Evolutionary conservation across 2,329 filamentous ascomycete species (phyloP).

Genomic region (Diplocarpon rosae): DNA sequence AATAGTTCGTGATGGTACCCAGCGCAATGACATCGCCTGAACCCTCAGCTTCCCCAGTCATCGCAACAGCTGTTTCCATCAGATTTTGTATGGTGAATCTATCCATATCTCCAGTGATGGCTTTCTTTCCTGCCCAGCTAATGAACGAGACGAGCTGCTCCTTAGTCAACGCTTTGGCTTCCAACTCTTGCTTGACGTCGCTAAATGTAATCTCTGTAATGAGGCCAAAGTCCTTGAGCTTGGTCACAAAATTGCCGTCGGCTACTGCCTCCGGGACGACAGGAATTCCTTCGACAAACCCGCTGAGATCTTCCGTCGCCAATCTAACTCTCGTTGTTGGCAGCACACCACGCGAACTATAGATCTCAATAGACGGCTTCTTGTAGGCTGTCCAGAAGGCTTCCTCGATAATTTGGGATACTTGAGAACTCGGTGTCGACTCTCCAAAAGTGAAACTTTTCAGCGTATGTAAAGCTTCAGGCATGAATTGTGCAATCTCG

Average conservation of each 20-base stretch:
- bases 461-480: slow-evolving; percentile 71
- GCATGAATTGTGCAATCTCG: slow-evolving; percentile 56
- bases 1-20: slow-evolving; percentile 61
- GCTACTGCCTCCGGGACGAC: slow-evolving; percentile 70
- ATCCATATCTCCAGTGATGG: slow-evolving; percentile 63
- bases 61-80: slow-evolving; percentile 70
- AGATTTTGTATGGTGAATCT: slow-evolving; percentile 53
- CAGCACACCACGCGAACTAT: slow-evolving; percentile 79
- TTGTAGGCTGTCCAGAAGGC: slow-evolving; percentile 91
- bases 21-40: slow-evolving; percentile 66
- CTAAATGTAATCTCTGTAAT: slow-evolving; percentile 78
- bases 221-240: slow-evolving; percentile 72
- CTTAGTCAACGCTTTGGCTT: slow-evolving; percentile 68
- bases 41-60: slow-evolving; percentile 46
- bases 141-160: slow-evolving; percentile 74
- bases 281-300: slow-evolving; percentile 81
- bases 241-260: slow-evolving; percentile 63
- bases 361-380: slow-evolving; percentile 72
- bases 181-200: slow-evolving; percentile 76
- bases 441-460: slow-evolving; percentile 83
- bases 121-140: slow-evolving; percentile 68
- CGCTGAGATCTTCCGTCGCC: slow-evolving; percentile 49
- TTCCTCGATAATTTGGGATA: slow-evolving; percentile 83
- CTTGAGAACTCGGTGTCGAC: slow-evolving; percentile 76
- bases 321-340: slow-evolving; percentile 76